Base-by-base conservation (phyloP, 2,329 filamentous ascomycete species). In the Lecanosticta acicola region DNA sequence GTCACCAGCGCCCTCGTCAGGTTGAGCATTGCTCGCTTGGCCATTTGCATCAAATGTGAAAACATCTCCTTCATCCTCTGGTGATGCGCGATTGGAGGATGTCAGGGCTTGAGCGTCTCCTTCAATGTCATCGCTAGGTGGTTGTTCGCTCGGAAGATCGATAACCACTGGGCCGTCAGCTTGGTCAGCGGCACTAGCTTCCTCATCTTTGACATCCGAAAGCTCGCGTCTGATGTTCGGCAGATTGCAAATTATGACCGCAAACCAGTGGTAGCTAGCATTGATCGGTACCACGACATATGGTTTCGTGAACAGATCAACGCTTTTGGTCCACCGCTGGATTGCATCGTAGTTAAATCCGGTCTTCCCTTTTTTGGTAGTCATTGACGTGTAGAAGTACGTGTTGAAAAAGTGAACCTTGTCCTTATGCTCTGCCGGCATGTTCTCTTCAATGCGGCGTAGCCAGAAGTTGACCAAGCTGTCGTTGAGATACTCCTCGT, bases 271-370 rank as follows among this genome's bases (percentile, higher is more conserved):
- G 1, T 57, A 47, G 20, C 80, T 74, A 62, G 96, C 86, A 58
- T 95, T 94, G 64, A 98, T 87, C 0, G 93, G 93, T 4, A 98
- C 85, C 9, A 97, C 76, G 48, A 97, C 82, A 64, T 90, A 96
- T 62, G 95, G 87, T 57, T 87, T 89, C 4, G 75, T 77, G 59
- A 97, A 87, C 7, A 98, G 69, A 61, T 98, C 87, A 7, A 52
- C 46, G 56, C 83, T 87, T 26, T 84, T 76, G 0, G 93, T 97
- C 93, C 93, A 98, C 35, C 81, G 79, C 63, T 84, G 81, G 45
- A 98, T 90, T 3, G 81, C 84, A 19, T 85, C 80, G 61, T 95
- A 96, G 59, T 94, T 89, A 67, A 94, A 85, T 0, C 66, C 69
- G 39, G 71, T 66, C 56, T 68, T 71, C 29, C 79, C 73, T 46